Base-by-base conservation (phyloP, 2,329 filamentous ascomycete species). In the Lachnellula cervina region DNA sequence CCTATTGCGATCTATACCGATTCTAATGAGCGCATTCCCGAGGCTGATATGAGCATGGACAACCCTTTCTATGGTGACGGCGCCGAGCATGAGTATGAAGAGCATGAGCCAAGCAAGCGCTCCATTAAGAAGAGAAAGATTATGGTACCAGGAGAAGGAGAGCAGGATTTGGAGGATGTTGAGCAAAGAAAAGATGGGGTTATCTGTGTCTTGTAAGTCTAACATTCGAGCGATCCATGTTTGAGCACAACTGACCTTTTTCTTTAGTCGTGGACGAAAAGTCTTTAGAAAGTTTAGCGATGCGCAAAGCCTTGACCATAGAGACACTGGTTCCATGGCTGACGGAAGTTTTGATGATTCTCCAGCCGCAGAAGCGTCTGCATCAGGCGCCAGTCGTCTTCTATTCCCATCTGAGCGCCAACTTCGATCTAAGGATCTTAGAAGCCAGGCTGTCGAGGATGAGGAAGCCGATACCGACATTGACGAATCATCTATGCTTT, bases 1-100 rank as follows among this genome's bases (percentile, higher is more conserved):
- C 70, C 77, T n/a, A 88, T 92, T 62, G 71, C 81, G 61, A 89
- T 93, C 66, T 93, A 84, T 68, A 91, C 87, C 42, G 89, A 94
- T 70, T 83, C 88, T 0, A 86, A 90, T 61, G 91, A 96, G 63
- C 84, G 86, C 53, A 72, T 91, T 43, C 89, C 89, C 19, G 80
- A 84, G 60, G 74, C 82, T 43, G 88, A 90, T 64, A 69, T 73
- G n/a, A 83, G 78, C 62, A 72, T 76, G 6, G 83, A 86, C 25
- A 94, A 93, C 68, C 89, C 89, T 1, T 94, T 93, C 70, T 80
- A 84, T 58, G 81, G 78, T 51, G 75, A 76, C 45, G 59, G 63
- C 34, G 66, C 48, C 37, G 70, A 74, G 57, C 42, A 44, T 16
- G 37, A 40, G 14, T 17, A 28, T 28, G 49, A 46, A 9, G 70